Evolutionary conservation across 2,329 filamentous ascomycete genomes (phyloP).

Genomic region (Fusarium tuaranense): DNA sequence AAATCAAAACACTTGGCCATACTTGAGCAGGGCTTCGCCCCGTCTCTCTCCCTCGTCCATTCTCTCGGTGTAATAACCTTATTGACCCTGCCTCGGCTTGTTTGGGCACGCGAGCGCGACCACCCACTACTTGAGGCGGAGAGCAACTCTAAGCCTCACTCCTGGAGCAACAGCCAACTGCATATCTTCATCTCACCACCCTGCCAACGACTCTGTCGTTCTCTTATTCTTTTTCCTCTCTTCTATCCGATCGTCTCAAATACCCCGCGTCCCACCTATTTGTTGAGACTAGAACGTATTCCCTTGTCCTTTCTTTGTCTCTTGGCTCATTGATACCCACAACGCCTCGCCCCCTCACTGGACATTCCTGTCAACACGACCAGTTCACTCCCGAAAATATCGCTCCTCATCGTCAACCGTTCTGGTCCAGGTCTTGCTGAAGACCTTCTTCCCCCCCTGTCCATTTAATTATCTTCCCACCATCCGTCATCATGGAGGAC

Average conservation of each 20-base stretch:
- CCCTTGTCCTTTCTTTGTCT: not conserved
- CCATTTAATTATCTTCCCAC: not conserved
- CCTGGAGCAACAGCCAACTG: constrained; percentile 12
- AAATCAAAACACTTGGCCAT: constrained; percentile 2
- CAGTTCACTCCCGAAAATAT: not conserved
- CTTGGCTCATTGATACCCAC: not conserved
- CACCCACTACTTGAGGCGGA: constrained; percentile 24
- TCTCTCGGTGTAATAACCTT: constrained; percentile 5
- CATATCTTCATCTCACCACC: constrained; percentile 20
- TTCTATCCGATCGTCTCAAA: not conserved
- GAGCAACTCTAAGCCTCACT: constrained; percentile 31
- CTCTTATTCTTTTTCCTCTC: not conserved
- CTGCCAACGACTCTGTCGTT: not conserved
- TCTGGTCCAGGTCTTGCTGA: not conserved
- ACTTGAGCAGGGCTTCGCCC: constrained; percentile 23
- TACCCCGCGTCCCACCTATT: not conserved
- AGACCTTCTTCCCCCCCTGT: not conserved
- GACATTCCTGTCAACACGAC: not conserved
- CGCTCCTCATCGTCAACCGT: not conserved
- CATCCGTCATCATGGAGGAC: constrained; percentile 38
- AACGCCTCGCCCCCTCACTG: not conserved
- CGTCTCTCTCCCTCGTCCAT: not conserved
- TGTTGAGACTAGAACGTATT: not conserved
- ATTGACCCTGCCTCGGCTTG: constrained; percentile 23
- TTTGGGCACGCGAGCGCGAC: constrained; percentile 7